Evolutionary conservation across 2,329 filamentous ascomycete genomes (phyloP).

Genomic region (Chaetothyriales sp.): DNA sequence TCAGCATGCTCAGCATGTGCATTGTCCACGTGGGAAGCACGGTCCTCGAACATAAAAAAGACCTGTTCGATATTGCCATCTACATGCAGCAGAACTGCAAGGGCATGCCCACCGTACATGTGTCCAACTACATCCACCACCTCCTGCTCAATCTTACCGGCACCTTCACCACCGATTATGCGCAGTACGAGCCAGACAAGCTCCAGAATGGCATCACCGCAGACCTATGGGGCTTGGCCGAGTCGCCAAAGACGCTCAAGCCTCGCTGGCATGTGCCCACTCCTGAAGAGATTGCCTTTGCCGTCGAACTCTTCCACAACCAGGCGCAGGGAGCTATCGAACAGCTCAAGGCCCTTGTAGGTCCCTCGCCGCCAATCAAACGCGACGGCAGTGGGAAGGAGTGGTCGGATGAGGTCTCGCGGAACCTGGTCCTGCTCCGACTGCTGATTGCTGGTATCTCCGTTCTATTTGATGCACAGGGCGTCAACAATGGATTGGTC

Average conservation of each 20-base stretch:
- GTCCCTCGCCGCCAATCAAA: constrained; percentile 65
- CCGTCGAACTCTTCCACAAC: constrained; percentile 71
- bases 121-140: constrained; percentile 96
- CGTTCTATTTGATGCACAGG: constrained; percentile 69
- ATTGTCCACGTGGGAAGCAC: constrained; percentile 89
- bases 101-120: constrained; percentile 83
- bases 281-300: constrained; percentile 69
- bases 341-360: constrained; percentile 63
- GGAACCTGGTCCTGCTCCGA: constrained; percentile 73
- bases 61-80: constrained; percentile 76
- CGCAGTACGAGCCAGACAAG: constrained; percentile 67
- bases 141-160: constrained; percentile 85
- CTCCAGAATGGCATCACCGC: constrained; percentile 57
- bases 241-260: constrained; percentile 54
- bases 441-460: constrained; percentile 85
- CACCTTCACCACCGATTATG: constrained; percentile 82
- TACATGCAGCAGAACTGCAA: constrained; percentile 96
- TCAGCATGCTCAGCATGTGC: constrained; percentile 95
- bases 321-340: constrained; percentile 64
- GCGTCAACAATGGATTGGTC: constrained; percentile 42
- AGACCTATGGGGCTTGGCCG: constrained; percentile 68
- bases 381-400: constrained; percentile 93
- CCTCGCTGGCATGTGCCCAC: constrained; percentile 85
- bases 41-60: constrained; percentile 73
- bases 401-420: constrained; percentile 92